A percentile compares a stretch with the other conserved stretches of the same genome.
phyloP scores from a whole-genome alignment of 1,139 yeast genomes.

The Pichia sp. region DNA sequence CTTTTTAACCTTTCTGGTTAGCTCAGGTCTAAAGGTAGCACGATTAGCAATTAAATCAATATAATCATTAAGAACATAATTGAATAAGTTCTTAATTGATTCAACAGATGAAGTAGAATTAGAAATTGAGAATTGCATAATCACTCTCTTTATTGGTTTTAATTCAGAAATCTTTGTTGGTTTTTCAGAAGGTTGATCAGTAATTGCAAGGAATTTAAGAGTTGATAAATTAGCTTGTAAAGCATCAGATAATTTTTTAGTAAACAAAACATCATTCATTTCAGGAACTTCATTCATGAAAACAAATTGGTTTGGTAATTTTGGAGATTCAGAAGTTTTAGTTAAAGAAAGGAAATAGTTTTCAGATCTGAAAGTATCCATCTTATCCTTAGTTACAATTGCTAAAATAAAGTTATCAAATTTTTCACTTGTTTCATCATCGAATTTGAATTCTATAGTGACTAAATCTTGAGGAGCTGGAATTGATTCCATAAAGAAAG shows the following conservation, averaged over 20 bases:
- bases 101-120: slow-evolving; percentile 40
- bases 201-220: slow-evolving; percentile 65
- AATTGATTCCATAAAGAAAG: slow-evolving; percentile 48
- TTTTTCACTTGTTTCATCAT: slow-evolving; percentile 41
- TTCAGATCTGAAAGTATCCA: slow-evolving; percentile 70
- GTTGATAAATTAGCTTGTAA: slow-evolving; percentile 46
- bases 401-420: slow-evolving; percentile 72
- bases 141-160: slow-evolving; percentile 49
- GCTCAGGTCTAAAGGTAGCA: slow-evolving; percentile 55
- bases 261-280: slow-evolving; percentile 59
- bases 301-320: slow-evolving; percentile 69
- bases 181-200: slow-evolving; percentile 71
- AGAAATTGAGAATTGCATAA: slow-evolving; percentile 47
- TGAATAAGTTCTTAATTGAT: slow-evolving; percentile 40
- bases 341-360: slow-evolving; percentile 83
- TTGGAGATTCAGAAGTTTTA: slow-evolving; percentile 61
- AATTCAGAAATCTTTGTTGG: slow-evolving; percentile 53
- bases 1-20: slow-evolving; percentile 65
- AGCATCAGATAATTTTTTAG: slow-evolving; percentile 45
- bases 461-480: slow-evolving; percentile 55
- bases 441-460: slow-evolving; percentile 57
- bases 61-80: slow-evolving; percentile 30
- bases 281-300: slow-evolving; percentile 89
- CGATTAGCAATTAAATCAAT: slow-evolving; percentile 27
- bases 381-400: slow-evolving; percentile 75